phyloP scores from a whole-genome alignment of 805 yeast genomes.

The Ogataea nitratoaversa region DNA sequence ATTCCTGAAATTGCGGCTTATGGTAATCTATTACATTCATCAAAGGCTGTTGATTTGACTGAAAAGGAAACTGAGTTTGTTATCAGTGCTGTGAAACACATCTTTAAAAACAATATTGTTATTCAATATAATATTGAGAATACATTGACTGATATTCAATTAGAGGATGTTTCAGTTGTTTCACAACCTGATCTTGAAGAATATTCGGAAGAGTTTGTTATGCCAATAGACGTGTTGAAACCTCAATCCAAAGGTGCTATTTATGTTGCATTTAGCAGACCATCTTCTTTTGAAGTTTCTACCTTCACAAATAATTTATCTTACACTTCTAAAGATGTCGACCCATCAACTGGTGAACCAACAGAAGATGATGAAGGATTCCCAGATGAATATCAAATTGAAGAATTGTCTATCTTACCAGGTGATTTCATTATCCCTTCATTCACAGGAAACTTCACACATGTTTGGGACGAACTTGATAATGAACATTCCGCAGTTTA shows the following conservation, averaged over 20 bases:
- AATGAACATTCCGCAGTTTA: slow-evolving; percentile 62
- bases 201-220: slow-evolving; percentile 63
- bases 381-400: slow-evolving; percentile 91
- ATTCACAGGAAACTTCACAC: slow-evolving; percentile 70
- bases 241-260: slow-evolving; percentile 72
- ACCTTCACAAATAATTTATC: slow-evolving; percentile 64
- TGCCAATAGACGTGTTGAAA: slow-evolving; percentile 66
- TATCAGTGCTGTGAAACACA: slow-evolving; percentile 77
- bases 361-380: slow-evolving; percentile 76
- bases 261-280: slow-evolving; percentile 71
- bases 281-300: slow-evolving; percentile 36
- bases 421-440: slow-evolving; percentile 83
- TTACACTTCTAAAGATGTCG: slow-evolving; percentile 75
- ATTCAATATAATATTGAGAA: slow-evolving; percentile 81
- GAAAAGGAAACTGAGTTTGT: slow-evolving; percentile 93
- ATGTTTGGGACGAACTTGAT: slow-evolving; percentile 68
- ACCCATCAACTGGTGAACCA: slow-evolving; percentile 64
- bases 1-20: slow-evolving; percentile 70
- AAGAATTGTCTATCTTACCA: slow-evolving; percentile 64
- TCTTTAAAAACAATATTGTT: slow-evolving; percentile 69
- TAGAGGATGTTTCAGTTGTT: slow-evolving; percentile 72
- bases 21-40: slow-evolving; percentile 73
- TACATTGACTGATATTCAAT: slow-evolving; percentile 72
- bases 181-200: slow-evolving; percentile 59
- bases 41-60: slow-evolving; percentile 63